Base-by-base conservation (phyloP, 768 basidiomycete species). In the Dacryopinax spathularia region DNA sequence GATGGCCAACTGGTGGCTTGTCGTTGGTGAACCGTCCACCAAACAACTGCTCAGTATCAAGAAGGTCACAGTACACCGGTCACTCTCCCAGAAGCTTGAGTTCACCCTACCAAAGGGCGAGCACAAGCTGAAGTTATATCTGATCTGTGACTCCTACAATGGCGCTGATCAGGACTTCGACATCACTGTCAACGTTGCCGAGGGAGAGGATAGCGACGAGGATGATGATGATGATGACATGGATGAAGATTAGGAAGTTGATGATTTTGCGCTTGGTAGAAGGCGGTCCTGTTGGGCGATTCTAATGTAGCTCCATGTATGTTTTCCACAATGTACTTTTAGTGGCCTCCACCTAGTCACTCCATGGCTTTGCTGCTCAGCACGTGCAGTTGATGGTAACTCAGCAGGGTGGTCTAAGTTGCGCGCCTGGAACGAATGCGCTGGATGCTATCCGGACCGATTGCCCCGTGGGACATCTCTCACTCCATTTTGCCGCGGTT, bases 1-100 rank as follows among this genome's bases (percentile, higher is more conserved):
- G 79, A 82, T 91, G 74, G 84, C 89, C 63, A 93, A 92, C 70
- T 98, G 94, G 95, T 98, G 94, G 94, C 81, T 97, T 34, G 93
- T 98, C 56, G 80, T 97, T 13, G 92, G 91, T n/a, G 89, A 94
- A 61, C 80, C 86, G 4, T 77, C 77, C 34, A 85, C 83, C n/a
- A 83, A 85, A 35, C 88, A 91, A 68, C 78, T 99, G 13, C 85
- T 91, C 78, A 90, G 75, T 78, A 80, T 89, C 79, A 83, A 94
- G 81, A 87, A 87, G 41, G 90, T 97, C 33, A 95, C 95, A 0
- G 83, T 92, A 41, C 78, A 78, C 67, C 77, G 86, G 73, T 78
- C 73, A 67, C 81, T 97, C n/a, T 77, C 78, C 18, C 86, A 89
- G 66, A 92, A 92, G 70, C 83, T 99, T 41, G 91, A 97, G 73